A percentile compares a stretch with the other conserved stretches of the same genome.
Conservation (phyloP, 495 filamentous ascomycete species). For the Staphylotrichum tortipilum region DNA sequence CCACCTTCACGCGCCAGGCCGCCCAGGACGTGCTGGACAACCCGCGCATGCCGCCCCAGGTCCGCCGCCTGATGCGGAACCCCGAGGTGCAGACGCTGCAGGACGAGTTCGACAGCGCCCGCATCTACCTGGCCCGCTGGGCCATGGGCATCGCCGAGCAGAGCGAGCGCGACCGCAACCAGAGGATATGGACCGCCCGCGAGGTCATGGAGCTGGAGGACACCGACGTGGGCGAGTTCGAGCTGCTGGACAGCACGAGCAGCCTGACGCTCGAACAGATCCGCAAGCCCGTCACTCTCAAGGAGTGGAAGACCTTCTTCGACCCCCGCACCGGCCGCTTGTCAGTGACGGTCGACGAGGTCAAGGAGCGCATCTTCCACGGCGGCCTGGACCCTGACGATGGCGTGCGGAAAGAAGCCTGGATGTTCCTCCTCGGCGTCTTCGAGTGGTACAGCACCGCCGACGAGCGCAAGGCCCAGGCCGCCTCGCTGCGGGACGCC, state of each 20-base stretch:
- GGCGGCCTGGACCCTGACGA: conserved; percentile 84
- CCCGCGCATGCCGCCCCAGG: conserved; percentile 76
- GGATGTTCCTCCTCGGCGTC: conserved; percentile 88
- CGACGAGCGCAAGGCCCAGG: conserved; percentile 69
- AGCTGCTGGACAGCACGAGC: conserved; percentile 78
- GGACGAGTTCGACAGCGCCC: conserved; percentile 93
- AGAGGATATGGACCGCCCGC: conserved; percentile 84
- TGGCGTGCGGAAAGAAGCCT: conserved; percentile 89
- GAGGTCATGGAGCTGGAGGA: conserved; percentile 93
- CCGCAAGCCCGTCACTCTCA: conserved; percentile 65
- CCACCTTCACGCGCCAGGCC: conserved; percentile 84
- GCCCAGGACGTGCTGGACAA: conserved; percentile 89
- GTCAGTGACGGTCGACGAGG: conserved; percentile 74
- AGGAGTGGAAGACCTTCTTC: conserved; percentile 86
- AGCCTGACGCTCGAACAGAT: conserved; percentile 61
- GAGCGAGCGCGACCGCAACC: conserved; percentile 73
- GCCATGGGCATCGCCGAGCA: conserved; percentile 98
- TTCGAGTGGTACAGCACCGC: conserved; percentile 80
- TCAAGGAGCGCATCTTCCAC: conserved; percentile 93
- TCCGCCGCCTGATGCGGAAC: conserved; percentile 75
- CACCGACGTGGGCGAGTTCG: conserved; percentile 89
- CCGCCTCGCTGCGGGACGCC: conserved; percentile 82
- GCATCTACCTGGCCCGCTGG: conserved; percentile 90
- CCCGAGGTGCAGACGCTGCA: conserved; percentile 92
- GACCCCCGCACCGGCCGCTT: conserved; percentile 63